Percentiles rank a stretch among this genome's conserved stretches.
These are phyloP conservation scores for Nepenthes gracilis DNA, from an alignment of 148 eudicot genomes.

Conservation along the genomic window DNA sequence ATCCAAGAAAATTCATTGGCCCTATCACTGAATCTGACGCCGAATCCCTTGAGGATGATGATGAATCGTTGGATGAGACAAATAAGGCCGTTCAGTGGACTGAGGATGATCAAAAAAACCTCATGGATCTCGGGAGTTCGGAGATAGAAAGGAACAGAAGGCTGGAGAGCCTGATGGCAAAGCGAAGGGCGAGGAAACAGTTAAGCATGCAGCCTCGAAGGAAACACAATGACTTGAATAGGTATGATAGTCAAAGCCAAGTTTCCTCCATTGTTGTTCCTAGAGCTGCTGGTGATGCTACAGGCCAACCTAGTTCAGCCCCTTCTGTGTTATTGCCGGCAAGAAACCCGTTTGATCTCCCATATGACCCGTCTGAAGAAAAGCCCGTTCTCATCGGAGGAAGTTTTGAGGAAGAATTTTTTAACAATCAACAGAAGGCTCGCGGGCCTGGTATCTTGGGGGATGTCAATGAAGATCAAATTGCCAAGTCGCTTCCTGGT, in stretches of 20 bases:
- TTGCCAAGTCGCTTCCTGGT: conserved; percentile 9
- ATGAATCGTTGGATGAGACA: conserved; percentile 13
- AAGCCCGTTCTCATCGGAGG: conserved; percentile 68
- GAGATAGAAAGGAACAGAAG: conserved; percentile 59
- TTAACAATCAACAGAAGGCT: conserved; percentile 20
- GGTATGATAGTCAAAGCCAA: conserved; percentile 12
- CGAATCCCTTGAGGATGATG: conserved; percentile 27
- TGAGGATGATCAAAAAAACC: conserved; percentile 41
- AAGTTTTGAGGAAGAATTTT: conserved; percentile 46
- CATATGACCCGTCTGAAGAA: conserved; percentile 78
- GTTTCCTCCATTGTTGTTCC: conserved; percentile 5
- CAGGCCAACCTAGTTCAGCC: conserved; percentile 55
- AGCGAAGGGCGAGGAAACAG: conserved; percentile 42
- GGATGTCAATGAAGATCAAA: conserved; percentile 19
- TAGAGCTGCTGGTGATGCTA: conserved; percentile 4
- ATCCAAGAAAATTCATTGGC: neutral
- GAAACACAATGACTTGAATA: conserved; percentile 10
- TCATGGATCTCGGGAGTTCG: conserved; percentile 49
- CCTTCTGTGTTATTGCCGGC: conserved; percentile 46
- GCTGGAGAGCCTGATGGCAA: conserved; percentile 60
- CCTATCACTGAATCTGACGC: conserved; percentile 7
- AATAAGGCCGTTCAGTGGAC: conserved; percentile 48
- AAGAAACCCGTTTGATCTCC: conserved; percentile 75
- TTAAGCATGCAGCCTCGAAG: conserved; percentile 40
- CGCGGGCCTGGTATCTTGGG: conserved; percentile 15